Base-by-base conservation (phyloP, 2,329 filamentous ascomycete genomes). In the Arthroderma sp. region DNA sequence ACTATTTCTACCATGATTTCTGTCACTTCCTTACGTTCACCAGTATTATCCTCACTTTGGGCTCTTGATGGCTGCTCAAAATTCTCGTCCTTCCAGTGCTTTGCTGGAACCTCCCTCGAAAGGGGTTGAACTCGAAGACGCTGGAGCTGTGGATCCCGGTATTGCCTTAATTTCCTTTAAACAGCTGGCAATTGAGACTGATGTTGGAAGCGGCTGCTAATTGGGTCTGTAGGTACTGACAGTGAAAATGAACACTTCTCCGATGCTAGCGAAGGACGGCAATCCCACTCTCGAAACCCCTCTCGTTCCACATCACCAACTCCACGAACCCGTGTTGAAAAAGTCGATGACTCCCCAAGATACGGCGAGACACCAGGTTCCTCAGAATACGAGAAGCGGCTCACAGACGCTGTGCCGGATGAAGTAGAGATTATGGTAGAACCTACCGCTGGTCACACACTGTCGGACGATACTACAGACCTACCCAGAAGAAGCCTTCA, bases 291-390 rank as follows among this genome's bases (percentile, higher is more conserved):
- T 56, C 56, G 61, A 6, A 30, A 9, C 8, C 40, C 29, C 44
- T 67, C 68, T 43, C 59, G 66, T 51, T 58, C 63, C 51, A 62
- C 62, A 39, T 77, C 74, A 6, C 71, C 74, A 43, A 70, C 79
- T 45, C 77, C 77, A 28, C 68, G 70, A 42, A 80, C 76, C n/a
- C 68, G 77, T 50, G 74, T 80, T 28, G 77, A 81, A 61, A 71
- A 73, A 54, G 73, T 80, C 36, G 78, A 81, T 57, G 69, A 75
- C 53, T 59, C 64, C 48, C 71, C 74, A 9, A 68, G 69, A 49
- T 68, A 80, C 54, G 78, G 77, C 55, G 75, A 80, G 56, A 68
- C 79, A 3, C 78, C 77, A 3, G 76, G 76, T 6, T 80, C 77
- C 29, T 59, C 66, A 11, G 76, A 76, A 45, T 80, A 78, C 58